phyloP scores from a whole-genome alignment of 331 rosid species.

The Quercus phellos region DNA sequence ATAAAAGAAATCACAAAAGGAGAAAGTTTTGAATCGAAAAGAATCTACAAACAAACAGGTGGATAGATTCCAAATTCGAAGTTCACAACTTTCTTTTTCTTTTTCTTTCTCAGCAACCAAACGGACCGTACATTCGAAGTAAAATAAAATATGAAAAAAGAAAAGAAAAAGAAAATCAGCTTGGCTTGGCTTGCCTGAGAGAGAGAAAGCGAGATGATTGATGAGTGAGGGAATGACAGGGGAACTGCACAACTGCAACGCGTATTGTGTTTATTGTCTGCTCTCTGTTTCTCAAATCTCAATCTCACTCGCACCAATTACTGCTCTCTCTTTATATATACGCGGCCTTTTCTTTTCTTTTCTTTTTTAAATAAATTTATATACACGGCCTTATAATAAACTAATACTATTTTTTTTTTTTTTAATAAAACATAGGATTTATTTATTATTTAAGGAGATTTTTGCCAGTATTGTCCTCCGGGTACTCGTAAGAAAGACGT shows the following conservation, averaged over 20 bases:
- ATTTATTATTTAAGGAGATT: too few relatives aligned
- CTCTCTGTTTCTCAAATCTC: too few relatives aligned
- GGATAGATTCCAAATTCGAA: neutral
- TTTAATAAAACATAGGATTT: too few relatives aligned
- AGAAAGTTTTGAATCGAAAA: neutral
- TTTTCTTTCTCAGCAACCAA: constrained; percentile 17
- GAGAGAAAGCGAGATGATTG: neutral
- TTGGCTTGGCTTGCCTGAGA: constrained; percentile 33
- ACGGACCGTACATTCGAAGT: constrained; percentile 11
- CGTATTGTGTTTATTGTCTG: too few relatives aligned
- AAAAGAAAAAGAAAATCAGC: constrained; percentile 7
- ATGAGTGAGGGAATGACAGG: neutral
- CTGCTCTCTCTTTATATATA: too few relatives aligned
- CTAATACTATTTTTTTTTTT: too few relatives aligned
- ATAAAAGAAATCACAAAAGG: neutral
- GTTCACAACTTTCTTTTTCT: neutral
- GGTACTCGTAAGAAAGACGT: too few relatives aligned
- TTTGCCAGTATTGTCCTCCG: too few relatives aligned
- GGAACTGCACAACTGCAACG: neutral
- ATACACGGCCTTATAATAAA: too few relatives aligned
- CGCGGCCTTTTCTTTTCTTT: too few relatives aligned
- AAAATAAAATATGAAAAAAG: constrained; percentile 12
- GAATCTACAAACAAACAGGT: neutral
- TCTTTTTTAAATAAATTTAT: too few relatives aligned
- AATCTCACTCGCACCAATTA: too few relatives aligned